phyloP scores from a whole-genome alignment of 768 basidiomycete species.

The Russula earlei region DNA sequence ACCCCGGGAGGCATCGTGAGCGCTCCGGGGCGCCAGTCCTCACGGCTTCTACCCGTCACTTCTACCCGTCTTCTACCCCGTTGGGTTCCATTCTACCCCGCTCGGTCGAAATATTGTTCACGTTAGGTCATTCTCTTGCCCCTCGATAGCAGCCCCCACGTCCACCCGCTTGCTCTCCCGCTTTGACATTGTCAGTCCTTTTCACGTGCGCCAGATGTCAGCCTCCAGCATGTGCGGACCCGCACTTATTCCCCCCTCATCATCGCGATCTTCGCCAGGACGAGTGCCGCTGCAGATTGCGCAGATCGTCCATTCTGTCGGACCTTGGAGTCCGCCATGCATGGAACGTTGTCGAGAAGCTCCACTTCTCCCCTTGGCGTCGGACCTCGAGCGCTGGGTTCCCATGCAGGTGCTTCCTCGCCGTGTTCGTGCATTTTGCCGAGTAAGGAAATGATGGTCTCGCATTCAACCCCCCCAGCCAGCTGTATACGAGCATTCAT shows the following conservation, averaged over 20 bases:
- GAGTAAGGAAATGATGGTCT: conserved; percentile 9
- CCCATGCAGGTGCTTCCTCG: not conserved
- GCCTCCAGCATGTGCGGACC: conserved; percentile 9
- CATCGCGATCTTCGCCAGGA: conserved; percentile 6
- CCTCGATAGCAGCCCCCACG: not conserved
- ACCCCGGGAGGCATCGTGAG: not conserved
- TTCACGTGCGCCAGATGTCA: conserved; percentile 8
- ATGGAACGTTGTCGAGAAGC: conserved; percentile 8
- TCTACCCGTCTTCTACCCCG: conserved; percentile 1
- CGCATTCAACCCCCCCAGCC: too few relatives aligned
- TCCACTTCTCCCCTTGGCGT: not conserved
- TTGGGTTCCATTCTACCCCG: conserved; percentile 9
- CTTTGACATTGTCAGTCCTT: not conserved
- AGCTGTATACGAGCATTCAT: too few relatives aligned
- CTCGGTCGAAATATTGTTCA: not conserved
- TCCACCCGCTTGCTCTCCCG: not conserved
- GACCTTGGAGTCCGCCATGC: not conserved
- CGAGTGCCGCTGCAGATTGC: conserved; percentile 9
- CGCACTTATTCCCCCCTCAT: conserved; percentile 9
- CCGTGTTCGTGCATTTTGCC: not conserved
- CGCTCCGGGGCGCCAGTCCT: conserved; percentile 3
- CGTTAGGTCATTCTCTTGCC: not conserved
- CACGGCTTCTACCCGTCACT: not conserved
- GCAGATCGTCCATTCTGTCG: conserved; percentile 3
- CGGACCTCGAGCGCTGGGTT: not conserved